Evolutionary conservation across 2,329 filamentous ascomycete genomes (phyloP).

Genomic region (Aspergillus tubingensis): DNA sequence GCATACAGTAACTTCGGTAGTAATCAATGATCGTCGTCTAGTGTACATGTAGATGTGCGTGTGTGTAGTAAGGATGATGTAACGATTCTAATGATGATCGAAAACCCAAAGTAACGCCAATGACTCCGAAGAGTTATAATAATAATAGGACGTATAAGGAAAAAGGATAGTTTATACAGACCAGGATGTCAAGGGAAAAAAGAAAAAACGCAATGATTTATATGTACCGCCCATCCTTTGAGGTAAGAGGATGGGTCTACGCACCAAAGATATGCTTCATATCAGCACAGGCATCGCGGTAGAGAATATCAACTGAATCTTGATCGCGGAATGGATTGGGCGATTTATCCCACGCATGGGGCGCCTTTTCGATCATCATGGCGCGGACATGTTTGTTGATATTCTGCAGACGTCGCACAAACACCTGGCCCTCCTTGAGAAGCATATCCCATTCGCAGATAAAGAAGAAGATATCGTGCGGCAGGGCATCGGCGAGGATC

Average conservation of each 20-base stretch:
- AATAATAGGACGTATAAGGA: neutral
- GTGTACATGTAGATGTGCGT: neutral
- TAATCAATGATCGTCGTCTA: neutral
- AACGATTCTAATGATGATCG: neutral
- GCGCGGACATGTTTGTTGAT: constrained; percentile 48
- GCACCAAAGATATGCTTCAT: constrained; percentile 46
- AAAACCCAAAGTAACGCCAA: neutral
- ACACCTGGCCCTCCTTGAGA: constrained; percentile 57
- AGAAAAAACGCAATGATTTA: neutral
- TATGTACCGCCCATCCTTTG: too few relatives aligned
- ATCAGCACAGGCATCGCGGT: constrained; percentile 46
- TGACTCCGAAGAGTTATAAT: neutral
- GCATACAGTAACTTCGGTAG: too few relatives aligned
- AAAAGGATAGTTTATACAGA: neutral
- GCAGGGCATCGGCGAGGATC: constrained; percentile 56
- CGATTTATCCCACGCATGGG: constrained; percentile 53
- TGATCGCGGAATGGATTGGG: constrained; percentile 52
- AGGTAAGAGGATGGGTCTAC: constrained; percentile 1
- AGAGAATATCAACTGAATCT: constrained; percentile 43
- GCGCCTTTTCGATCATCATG: constrained; percentile 49
- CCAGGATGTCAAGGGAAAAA: neutral
- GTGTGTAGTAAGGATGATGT: neutral
- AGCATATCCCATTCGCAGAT: constrained; percentile 70
- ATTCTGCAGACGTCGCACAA: constrained; percentile 43
- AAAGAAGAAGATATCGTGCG: constrained; percentile 62